Evolutionary conservation across 495 filamentous ascomycete genomes (phyloP), one percentile per base, ranked within the genome.

Genomic region (Talaromyces borbonicus): DNA sequence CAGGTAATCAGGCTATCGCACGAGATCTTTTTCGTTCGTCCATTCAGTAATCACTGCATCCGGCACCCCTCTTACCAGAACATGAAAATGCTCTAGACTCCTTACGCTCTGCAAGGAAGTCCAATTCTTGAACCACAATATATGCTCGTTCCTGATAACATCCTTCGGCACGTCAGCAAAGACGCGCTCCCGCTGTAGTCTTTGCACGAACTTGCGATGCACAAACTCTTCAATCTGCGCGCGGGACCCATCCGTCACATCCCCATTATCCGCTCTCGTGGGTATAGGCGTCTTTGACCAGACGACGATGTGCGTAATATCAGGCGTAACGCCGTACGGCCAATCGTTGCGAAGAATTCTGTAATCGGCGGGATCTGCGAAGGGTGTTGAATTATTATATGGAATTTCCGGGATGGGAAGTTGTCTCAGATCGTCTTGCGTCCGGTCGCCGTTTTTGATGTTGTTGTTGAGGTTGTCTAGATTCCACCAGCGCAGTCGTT

Each of bases 61-160:
- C 5, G 74, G 75, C 24, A 79, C 76, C 62, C 77, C 78, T 47
- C 66, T 73, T 11, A 88, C 66, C 48, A 88, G 60, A 11, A 87
- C 67, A 71, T 86, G 82, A 4, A 87, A 66, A 69, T 86, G 89
- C 53, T 94, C 89, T 47, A 95, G 62, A 5, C 79, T 75, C 42
- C 83, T 68, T 39, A 96, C 87, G 59, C 87, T 93, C 67, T 95
- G 88, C 57, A 94, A 60, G n/a, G 76, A 77, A 40, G 79, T 79
- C 84, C 85, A 93, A 56, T 96, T 96, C 74, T 94, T 95, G 57
- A 95, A 95, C 85, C 86, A 96, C 53, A 89, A 49, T 49, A 95
- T 85, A 48, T 74, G 76, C 5, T 78, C 71, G 20, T 69, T 63
- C 23, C 62, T 65, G 59, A 55, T 22, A 19, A 55, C 62, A 3